These are phyloP conservation scores for Geotrichum klebahnii DNA, from an alignment of 1,139 yeast species.

Conservation along the genomic window DNA sequence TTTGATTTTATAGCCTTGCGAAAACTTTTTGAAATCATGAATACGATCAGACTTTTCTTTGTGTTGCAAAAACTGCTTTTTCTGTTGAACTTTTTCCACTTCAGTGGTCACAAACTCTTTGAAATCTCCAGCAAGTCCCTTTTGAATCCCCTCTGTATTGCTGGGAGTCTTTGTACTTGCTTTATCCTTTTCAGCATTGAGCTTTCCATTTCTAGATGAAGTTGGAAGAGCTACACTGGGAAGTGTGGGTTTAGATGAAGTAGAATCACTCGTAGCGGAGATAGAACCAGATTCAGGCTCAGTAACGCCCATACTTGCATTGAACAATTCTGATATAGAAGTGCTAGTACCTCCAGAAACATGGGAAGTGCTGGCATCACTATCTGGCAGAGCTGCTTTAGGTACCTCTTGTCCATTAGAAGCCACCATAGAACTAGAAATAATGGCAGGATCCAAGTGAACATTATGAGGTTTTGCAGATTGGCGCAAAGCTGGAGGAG, in stretches of 20 bases:
- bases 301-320: slow-evolving; percentile 19
- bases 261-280: slow-evolving; percentile 15
- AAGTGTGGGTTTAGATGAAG: slow-evolving; percentile 18
- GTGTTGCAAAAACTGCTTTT: slow-evolving; percentile 34
- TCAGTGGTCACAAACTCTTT: slow-evolving; percentile 39
- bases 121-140: slow-evolving; percentile 38
- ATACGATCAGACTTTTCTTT: slow-evolving; percentile 49
- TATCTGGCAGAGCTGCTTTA: too few relatives aligned
- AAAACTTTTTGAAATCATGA: slow-evolving; percentile 75
- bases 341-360: slow-evolving; percentile 21
- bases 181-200: slow-evolving; percentile 7
- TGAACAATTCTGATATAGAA: slow-evolving; percentile 21
- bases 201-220: slow-evolving; percentile 15
- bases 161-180: slow-evolving; percentile 12
- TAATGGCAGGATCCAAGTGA: slow-evolving; percentile 66
- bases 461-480: slow-evolving; percentile 26
- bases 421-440: slow-evolving; percentile 42
- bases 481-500: slow-evolving; percentile 64
- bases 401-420: slow-evolving; percentile 22
- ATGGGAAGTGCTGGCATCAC: not conserved
- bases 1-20: slow-evolving; percentile 69
- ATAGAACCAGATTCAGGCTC: not conserved
- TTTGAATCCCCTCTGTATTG: slow-evolving; percentile 29
- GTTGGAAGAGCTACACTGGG: slow-evolving; percentile 22
- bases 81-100: slow-evolving; percentile 34